Percentiles rank a stretch among this genome's conserved stretches.
Conservation (phyloP, 2,329 filamentous ascomycete genomes). For the Pezicula radicicola region DNA sequence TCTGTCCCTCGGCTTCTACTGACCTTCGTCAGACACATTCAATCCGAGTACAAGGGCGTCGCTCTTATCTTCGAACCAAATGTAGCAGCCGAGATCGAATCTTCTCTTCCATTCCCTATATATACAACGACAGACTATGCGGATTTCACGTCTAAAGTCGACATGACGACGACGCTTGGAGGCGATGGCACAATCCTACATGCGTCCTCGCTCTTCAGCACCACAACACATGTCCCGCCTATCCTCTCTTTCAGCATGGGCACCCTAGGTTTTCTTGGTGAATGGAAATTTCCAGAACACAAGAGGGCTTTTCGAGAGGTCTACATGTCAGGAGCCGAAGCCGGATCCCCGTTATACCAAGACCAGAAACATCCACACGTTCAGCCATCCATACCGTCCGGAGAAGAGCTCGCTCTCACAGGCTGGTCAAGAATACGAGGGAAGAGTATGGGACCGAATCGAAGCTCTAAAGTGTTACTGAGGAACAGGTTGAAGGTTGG, state of each 20-base stretch:
- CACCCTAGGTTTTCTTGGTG: slow-evolving; percentile 87
- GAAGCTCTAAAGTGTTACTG: slow-evolving; percentile 78
- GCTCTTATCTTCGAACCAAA: slow-evolving; percentile 80
- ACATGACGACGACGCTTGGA: slow-evolving; percentile 85
- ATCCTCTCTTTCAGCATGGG: slow-evolving; percentile 97
- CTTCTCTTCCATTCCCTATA: slow-evolving; percentile 68
- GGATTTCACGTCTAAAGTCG: slow-evolving; percentile 73
- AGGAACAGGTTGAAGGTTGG: slow-evolving; percentile 85
- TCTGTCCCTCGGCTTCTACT: slow-evolving; percentile 2
- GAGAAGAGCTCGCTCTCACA: slow-evolving; percentile 30
- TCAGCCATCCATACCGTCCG: slow-evolving; percentile 4
- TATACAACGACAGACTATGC: slow-evolving; percentile 46
- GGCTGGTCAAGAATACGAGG: slow-evolving; percentile 74
- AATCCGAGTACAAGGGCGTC: slow-evolving; percentile 73
- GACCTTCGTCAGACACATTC: slow-evolving; percentile 58
- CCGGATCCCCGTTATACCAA: slow-evolving; percentile 27
- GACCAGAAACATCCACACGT: slow-evolving; percentile 28
- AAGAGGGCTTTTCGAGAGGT: slow-evolving; percentile 90
- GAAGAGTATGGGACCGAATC: slow-evolving; percentile 73
- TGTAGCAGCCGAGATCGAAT: slow-evolving; percentile 70
- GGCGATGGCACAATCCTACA: slow-evolving; percentile 90
- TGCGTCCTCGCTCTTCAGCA: slow-evolving; percentile 82
- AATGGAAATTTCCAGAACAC: slow-evolving; percentile 94
- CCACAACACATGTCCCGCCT: slow-evolving; percentile 77
- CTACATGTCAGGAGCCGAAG: slow-evolving; percentile 72